phyloP scores from a whole-genome alignment of 2,329 filamentous ascomycete species.

The Cytospora leucostoma region DNA sequence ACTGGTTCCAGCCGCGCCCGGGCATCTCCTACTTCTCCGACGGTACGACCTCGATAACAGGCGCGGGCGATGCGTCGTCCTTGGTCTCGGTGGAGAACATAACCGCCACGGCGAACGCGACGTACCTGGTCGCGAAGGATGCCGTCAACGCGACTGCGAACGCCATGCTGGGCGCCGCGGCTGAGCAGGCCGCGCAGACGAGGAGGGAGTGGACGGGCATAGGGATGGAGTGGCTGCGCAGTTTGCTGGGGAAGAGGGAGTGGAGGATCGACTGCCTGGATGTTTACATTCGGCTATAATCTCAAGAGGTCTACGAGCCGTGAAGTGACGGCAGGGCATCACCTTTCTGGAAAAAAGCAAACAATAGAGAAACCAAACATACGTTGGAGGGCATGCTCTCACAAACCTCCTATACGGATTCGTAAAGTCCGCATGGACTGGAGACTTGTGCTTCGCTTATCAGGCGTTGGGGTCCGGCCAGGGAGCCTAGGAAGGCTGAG shows the following conservation, averaged over 20 bases:
- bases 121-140: slow-evolving; percentile 45
- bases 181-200: slow-evolving; percentile 60
- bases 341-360: slow-evolving; percentile 8
- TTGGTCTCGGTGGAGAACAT: slow-evolving; percentile 28
- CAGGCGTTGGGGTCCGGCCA: neutral
- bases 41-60: slow-evolving; percentile 21
- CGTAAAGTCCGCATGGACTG: neutral
- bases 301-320: neutral
- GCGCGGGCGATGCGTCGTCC: slow-evolving; percentile 32
- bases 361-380: neutral
- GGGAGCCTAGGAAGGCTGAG: neutral
- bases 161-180: slow-evolving; percentile 65
- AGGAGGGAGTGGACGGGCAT: slow-evolving; percentile 72
- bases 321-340: neutral
- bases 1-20: slow-evolving; percentile 88
- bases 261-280: slow-evolving; percentile 93
- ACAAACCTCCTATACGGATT: neutral
- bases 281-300: slow-evolving; percentile 74
- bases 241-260: slow-evolving; percentile 77
- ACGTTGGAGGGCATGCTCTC: slow-evolving; percentile 2
- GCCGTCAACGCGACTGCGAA: slow-evolving; percentile 70
- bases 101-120: slow-evolving; percentile 47
- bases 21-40: slow-evolving; percentile 40
- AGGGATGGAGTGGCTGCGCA: slow-evolving; percentile 84
- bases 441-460: neutral